Evolutionary conservation across 768 basidiomycete species (phyloP).

Genomic region (Boletus bicolor): DNA sequence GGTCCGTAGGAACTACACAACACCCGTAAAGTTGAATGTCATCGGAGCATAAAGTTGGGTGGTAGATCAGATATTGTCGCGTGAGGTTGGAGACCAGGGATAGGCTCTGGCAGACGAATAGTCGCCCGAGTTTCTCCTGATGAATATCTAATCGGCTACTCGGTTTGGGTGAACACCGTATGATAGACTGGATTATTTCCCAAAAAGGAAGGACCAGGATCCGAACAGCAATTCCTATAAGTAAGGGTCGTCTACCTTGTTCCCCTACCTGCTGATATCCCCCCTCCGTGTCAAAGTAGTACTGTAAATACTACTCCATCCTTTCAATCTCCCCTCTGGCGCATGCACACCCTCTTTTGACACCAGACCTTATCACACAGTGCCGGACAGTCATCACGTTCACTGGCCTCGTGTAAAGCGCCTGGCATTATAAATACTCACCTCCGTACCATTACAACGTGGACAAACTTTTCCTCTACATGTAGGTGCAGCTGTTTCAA

Average conservation of each 20-base stretch:
- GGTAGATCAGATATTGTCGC: no score
- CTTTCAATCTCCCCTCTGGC: not conserved
- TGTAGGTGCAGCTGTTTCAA: constrained; percentile 1
- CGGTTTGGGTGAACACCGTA: constrained; percentile 1
- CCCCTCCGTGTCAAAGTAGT: not conserved
- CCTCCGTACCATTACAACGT: constrained; percentile 8
- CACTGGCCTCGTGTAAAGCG: not conserved
- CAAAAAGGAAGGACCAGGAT: constrained; percentile 1
- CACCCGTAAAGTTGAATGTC: no score
- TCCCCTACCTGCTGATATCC: no score
- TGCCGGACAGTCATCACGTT: not conserved
- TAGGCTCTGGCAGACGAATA: no score
- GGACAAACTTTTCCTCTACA: not conserved
- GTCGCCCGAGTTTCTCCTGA: not conserved
- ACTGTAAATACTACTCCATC: no score
- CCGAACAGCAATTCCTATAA: constrained; percentile 20
- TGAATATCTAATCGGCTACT: not conserved
- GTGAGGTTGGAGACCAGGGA: no score
- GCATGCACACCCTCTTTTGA: not conserved
- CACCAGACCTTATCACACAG: not conserved
- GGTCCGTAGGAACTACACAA: no score
- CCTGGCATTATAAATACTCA: not conserved
- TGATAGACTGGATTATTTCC: not conserved
- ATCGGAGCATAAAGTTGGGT: no score
- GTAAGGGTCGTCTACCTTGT: constrained; percentile 6